phyloP scores from a whole-genome alignment of 2,329 filamentous ascomycete species.

The Sarocladium brachiariae region DNA sequence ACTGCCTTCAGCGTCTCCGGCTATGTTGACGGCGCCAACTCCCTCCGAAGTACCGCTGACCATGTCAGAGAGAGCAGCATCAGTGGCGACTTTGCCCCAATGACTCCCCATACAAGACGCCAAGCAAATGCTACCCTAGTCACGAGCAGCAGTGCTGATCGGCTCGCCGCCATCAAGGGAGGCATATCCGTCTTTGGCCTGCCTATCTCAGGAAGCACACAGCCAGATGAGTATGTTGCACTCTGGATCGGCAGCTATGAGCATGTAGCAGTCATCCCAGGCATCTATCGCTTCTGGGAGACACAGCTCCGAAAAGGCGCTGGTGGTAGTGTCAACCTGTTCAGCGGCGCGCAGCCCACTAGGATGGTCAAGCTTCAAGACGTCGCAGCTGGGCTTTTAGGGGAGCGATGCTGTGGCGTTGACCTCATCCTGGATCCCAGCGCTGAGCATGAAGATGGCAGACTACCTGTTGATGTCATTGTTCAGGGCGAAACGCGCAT shows the following conservation, averaged over 20 bases:
- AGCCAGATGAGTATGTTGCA: constrained; percentile 46
- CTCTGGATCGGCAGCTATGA: constrained; percentile 52
- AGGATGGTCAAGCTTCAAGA: constrained; percentile 51
- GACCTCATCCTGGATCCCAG: constrained; percentile 28
- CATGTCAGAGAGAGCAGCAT: constrained; percentile 28
- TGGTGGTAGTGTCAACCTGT: constrained; percentile 47
- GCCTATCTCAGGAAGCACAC: constrained; percentile 33
- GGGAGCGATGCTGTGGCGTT: constrained; percentile 49
- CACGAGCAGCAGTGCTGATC: constrained; percentile 39
- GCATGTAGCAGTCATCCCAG: constrained; percentile 50
- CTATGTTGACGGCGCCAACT: constrained; percentile 53
- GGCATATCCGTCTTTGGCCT: constrained; percentile 44
- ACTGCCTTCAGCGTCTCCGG: constrained; percentile 53
- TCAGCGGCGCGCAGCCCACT: constrained; percentile 46
- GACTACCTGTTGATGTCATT: constrained; percentile 46
- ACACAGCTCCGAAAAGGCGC: constrained; percentile 46
- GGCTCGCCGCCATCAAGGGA: constrained; percentile 43
- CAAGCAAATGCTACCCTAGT: constrained; percentile 41
- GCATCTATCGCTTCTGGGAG: constrained; percentile 52
- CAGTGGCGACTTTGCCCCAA: constrained; percentile 50
- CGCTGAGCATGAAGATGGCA: constrained; percentile 28
- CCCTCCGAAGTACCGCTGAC: constrained; percentile 36
- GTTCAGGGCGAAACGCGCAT: constrained; percentile 50
- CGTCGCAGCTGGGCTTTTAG: constrained; percentile 45
- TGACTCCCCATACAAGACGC: constrained; percentile 56